phyloP scores from a whole-genome alignment of 2,329 filamentous ascomycete species.

The Trichoderma atroviride region DNA sequence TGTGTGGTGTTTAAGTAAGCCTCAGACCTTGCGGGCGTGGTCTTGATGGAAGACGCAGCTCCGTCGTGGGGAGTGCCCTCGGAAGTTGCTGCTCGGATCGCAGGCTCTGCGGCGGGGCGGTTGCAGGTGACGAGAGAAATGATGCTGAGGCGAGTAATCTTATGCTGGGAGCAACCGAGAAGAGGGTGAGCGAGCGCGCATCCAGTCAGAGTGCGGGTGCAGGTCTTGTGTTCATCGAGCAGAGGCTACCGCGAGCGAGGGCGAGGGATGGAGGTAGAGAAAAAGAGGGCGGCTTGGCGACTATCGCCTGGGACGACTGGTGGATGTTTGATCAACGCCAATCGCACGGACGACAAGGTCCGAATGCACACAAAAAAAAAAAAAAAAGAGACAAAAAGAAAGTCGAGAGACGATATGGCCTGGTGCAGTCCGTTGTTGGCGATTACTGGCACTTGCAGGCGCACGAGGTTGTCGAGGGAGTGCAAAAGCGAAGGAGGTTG shows the following conservation, averaged over 20 bases:
- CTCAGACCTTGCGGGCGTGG: not conserved
- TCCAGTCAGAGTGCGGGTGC: constrained; percentile 5
- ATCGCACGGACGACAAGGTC: constrained; percentile 12
- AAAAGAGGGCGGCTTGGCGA: constrained; percentile 6
- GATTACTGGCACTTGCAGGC: not conserved
- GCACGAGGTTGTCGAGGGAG: not conserved
- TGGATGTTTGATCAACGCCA: not conserved
- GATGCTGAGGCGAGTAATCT: constrained; percentile 9
- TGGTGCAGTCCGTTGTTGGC: not conserved
- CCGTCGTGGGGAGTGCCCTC: constrained; percentile 15
- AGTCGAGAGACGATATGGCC: not conserved
- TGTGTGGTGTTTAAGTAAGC: not conserved
- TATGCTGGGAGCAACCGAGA: constrained; percentile 7
- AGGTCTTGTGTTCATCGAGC: constrained; percentile 6
- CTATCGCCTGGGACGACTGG: constrained; percentile 24
- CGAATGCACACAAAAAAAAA: not conserved
- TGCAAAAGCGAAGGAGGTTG: constrained; percentile 12
- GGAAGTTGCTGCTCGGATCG: constrained; percentile 9
- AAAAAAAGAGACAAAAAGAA: constrained; percentile 12
- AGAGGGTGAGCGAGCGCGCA: constrained; percentile 13
- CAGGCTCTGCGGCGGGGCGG: constrained; percentile 16
- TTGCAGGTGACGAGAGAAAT: not conserved
- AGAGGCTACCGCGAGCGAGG: not conserved
- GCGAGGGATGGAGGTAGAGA: not conserved
- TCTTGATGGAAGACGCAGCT: constrained; percentile 19